Conservation (phyloP, 805 yeast genomes). For the Sugiyamaella floridensis region DNA sequence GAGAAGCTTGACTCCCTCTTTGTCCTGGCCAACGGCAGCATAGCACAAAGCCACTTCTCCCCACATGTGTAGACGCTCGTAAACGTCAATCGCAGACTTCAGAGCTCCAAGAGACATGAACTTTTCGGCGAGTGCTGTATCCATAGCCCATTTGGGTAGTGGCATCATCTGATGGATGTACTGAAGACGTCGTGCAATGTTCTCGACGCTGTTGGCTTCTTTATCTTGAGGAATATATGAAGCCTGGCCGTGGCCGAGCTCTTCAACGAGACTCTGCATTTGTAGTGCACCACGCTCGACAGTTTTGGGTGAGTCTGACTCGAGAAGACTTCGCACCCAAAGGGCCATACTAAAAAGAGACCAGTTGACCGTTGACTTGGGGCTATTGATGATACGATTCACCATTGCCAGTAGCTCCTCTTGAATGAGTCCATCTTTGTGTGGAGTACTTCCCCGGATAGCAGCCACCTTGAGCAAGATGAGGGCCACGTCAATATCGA, state of each 20-base stretch:
- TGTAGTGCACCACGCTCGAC: conserved; percentile 92
- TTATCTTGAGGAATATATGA: conserved; percentile 34
- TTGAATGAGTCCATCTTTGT: conserved; percentile 60
- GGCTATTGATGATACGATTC: conserved; percentile 56
- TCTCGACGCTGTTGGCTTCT: conserved; percentile 26
- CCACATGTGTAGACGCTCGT: conserved; percentile 66
- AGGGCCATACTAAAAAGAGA: conserved; percentile 69
- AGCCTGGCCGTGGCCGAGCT: conserved; percentile 60
- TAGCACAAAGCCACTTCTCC: conserved; percentile 86
- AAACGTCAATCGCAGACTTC: conserved; percentile 83
- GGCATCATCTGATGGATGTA: conserved; percentile 70
- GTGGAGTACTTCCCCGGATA: conserved; percentile 63
- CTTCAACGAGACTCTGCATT: conserved; percentile 86
- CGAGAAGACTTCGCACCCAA: conserved; percentile 85
- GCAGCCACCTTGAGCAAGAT: conserved; percentile 60
- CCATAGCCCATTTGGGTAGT: conserved; percentile 81
- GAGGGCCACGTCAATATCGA: conserved; percentile 67
- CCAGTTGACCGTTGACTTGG: conserved; percentile 54
- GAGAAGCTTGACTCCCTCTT: conserved; percentile 57
- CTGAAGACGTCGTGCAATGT: conserved; percentile 48
- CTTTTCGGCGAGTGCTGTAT: conserved; percentile 74
- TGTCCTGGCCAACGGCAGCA: conserved; percentile 73
- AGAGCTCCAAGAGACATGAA: conserved; percentile 78
- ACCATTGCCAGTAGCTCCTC: conserved; percentile 79
- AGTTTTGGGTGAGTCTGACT: conserved; percentile 72